Percentiles rank a stretch among this genome's conserved stretches.
phyloP scores from a whole-genome alignment of 1,284 basidiomycete species.

The Vanrija sp. region DNA sequence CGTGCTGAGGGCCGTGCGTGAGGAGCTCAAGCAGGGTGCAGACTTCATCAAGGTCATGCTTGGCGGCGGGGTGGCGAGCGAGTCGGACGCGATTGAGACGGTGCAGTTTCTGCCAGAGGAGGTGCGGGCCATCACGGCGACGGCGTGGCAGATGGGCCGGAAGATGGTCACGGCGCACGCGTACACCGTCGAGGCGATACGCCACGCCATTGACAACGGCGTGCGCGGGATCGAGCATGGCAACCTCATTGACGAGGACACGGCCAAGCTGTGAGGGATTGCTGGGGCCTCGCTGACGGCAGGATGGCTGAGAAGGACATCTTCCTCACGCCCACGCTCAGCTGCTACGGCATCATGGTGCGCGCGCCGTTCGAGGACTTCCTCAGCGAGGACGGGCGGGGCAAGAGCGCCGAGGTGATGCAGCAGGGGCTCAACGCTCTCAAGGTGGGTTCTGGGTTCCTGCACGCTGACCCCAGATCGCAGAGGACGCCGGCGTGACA shows the following conservation, averaged over 20 bases:
- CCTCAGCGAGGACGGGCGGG: neutral
- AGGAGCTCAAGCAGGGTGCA: constrained; percentile 53
- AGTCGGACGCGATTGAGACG: constrained; percentile 53
- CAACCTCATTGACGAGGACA: constrained; percentile 39
- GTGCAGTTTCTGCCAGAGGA: constrained; percentile 54
- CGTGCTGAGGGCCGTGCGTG: constrained; percentile 51
- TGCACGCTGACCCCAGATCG: constrained; percentile 7
- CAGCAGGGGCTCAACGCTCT: neutral
- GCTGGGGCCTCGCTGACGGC: no score
- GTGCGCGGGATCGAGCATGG: constrained; percentile 55
- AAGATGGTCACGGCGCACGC: constrained; percentile 35
- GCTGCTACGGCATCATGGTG: no score
- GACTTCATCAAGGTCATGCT: constrained; percentile 52
- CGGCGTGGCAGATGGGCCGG: constrained; percentile 50
- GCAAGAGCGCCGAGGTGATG: neutral
- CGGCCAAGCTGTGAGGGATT: constrained; percentile 19
- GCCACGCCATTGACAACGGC: constrained; percentile 36
- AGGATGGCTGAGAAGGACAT: constrained; percentile 49
- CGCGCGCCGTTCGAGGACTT: no score
- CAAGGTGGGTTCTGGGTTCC: neutral
- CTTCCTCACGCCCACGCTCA: constrained; percentile 53
- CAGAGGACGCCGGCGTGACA: constrained; percentile 30
- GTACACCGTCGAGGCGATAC: constrained; percentile 32
- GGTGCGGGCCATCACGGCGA: constrained; percentile 53
- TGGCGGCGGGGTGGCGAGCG: constrained; percentile 52